phyloP scores from a whole-genome alignment of 441 rosid species.

The Populus hybrid region DNA sequence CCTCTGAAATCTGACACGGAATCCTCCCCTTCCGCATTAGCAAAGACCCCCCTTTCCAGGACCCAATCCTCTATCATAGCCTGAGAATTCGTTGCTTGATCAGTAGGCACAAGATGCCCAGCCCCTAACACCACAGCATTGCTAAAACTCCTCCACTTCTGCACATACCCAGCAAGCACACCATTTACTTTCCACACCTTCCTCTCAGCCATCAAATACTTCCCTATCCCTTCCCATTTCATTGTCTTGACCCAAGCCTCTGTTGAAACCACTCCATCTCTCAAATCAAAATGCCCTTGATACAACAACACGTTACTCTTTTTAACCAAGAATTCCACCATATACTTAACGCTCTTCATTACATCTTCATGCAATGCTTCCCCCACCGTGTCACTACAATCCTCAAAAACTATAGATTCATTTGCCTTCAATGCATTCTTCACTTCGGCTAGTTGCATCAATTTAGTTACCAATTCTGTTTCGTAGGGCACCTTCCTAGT shows the following conservation, averaged over 20 bases:
- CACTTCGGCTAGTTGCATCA: constrained; percentile 39
- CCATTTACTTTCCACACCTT: constrained; percentile 54
- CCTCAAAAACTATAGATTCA: constrained; percentile 43
- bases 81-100: constrained; percentile 23
- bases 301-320: constrained; percentile 58
- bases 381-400: constrained; percentile 48
- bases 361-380: constrained; percentile 45
- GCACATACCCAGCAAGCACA: constrained; percentile 65
- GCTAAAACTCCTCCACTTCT: constrained; percentile 54
- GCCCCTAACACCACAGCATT: constrained; percentile 63
- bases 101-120: constrained; percentile 78
- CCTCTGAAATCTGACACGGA: constrained; percentile 1
- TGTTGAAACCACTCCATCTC: constrained; percentile 68
- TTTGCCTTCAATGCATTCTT: constrained; percentile 47
- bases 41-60: constrained; percentile 45
- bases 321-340: constrained; percentile 64
- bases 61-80: constrained; percentile 68
- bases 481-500: constrained; percentile 41
- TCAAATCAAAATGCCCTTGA: constrained; percentile 62
- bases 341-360: constrained; percentile 75
- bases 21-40: not conserved
- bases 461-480: constrained; percentile 33
- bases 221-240: constrained; percentile 45
- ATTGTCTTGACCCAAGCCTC: constrained; percentile 43
- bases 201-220: constrained; percentile 53